Evolutionary conservation across 805 yeast genomes (phyloP).

Genomic region (Hanseniaspora singularis): DNA sequence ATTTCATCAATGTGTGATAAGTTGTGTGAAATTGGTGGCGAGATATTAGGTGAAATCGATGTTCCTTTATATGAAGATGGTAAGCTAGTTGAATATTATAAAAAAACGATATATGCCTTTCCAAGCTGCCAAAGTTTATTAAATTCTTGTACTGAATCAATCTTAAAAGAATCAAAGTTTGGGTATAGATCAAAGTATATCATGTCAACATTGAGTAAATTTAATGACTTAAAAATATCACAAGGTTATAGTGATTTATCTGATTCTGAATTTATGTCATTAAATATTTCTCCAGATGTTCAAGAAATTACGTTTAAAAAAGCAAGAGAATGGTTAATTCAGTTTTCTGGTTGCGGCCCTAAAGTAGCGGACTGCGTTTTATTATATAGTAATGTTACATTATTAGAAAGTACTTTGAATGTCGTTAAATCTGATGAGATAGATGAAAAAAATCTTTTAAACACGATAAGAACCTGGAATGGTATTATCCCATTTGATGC

Average conservation of each 20-base stretch:
- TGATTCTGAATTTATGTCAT: slow-evolving; percentile 27
- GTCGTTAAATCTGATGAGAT: background rate
- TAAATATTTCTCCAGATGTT: slow-evolving; percentile 28
- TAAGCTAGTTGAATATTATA: slow-evolving; percentile 28
- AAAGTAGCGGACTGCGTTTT: slow-evolving; percentile 96
- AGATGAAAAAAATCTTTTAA: slow-evolving; percentile 2
- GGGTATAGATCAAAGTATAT: slow-evolving; percentile 91
- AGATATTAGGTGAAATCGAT: slow-evolving; percentile 29
- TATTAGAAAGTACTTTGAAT: slow-evolving; percentile 31
- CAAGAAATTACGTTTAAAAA: slow-evolving; percentile 13
- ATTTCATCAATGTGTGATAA: slow-evolving; percentile 86
- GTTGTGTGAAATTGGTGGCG: slow-evolving; percentile 61
- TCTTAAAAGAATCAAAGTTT: slow-evolving; percentile 46
- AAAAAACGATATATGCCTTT: slow-evolving; percentile 46
- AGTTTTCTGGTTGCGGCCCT: slow-evolving; percentile 85
- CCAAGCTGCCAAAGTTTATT: slow-evolving; percentile 54
- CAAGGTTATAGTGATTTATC: slow-evolving; percentile 1
- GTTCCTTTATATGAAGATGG: slow-evolving; percentile 1
- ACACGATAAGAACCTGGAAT: slow-evolving; percentile 27
- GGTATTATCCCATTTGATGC: slow-evolving; percentile 92
- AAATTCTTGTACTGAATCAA: slow-evolving; percentile 30
- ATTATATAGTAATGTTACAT: slow-evolving; percentile 60
- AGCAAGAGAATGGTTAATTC: slow-evolving; percentile 35
- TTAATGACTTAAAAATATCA: slow-evolving; percentile 30
- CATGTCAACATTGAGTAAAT: slow-evolving; percentile 54